Percentiles rank a stretch among this genome's conserved stretches.
Conservation (phyloP, 176 grass and related monocot genomes). For the Themeda triandra region DNA sequence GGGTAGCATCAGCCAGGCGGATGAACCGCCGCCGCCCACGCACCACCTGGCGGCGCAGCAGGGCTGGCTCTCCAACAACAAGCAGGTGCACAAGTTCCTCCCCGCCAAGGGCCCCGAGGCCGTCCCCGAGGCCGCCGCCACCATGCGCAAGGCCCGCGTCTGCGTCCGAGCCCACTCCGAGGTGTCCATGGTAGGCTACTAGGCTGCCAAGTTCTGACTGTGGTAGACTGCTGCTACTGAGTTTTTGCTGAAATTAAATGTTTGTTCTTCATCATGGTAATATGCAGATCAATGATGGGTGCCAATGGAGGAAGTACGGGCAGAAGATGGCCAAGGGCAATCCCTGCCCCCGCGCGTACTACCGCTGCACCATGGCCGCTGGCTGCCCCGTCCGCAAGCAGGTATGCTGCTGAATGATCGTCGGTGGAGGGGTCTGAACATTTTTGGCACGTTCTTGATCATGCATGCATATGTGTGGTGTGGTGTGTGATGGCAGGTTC, state of each 20-base stretch:
- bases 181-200: conserved; percentile 52
- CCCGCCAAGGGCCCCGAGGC: conserved; percentile 49
- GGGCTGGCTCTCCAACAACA: conserved; percentile 31
- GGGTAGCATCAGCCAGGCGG: conserved; percentile 12
- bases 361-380: conserved; percentile 86
- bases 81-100: conserved; percentile 44
- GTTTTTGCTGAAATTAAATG: background rate
- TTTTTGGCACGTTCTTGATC: background rate
- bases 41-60: conserved; percentile 11
- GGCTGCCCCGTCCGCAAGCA: conserved; percentile 87
- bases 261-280: background rate
- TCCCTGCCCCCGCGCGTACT: conserved; percentile 81
- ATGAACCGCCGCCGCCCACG: background rate
- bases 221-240: background rate
- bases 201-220: background rate
- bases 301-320: conserved; percentile 95
- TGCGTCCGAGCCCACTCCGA: conserved; percentile 82
- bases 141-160: conserved; percentile 90
- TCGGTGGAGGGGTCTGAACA: too few species aligned
- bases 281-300: conserved; percentile 81
- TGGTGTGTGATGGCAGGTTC: conserved; percentile 47
- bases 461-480: background rate
- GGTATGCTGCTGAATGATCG: too few species aligned
- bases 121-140: conserved; percentile 59
- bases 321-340: conserved; percentile 97